phyloP scores from a whole-genome alignment of 306 rosid genomes.

The Castanea sativa region DNA sequence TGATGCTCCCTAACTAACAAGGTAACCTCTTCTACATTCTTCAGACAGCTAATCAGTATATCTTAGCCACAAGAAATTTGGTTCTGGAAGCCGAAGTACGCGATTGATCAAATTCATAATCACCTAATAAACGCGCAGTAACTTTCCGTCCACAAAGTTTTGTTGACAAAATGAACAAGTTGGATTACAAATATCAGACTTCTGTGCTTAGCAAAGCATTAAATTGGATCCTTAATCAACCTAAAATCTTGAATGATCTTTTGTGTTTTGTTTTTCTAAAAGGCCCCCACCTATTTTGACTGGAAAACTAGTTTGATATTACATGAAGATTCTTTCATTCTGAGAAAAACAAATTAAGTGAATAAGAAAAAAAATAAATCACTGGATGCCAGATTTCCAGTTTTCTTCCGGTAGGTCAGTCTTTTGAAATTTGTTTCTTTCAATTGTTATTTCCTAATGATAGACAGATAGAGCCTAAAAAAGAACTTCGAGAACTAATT shows the following conservation, averaged over 20 bases:
- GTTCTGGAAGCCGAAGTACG: neutral
- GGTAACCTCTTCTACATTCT: neutral
- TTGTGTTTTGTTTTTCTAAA: slow-evolving; percentile 16
- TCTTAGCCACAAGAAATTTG: neutral
- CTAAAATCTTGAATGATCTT: slow-evolving; percentile 20
- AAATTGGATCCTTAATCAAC: slow-evolving; percentile 29
- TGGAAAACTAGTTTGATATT: slow-evolving; percentile 16
- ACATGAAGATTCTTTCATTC: slow-evolving; percentile 6
- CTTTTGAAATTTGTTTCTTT: neutral
- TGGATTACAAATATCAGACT: slow-evolving; percentile 18
- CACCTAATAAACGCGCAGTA: neutral
- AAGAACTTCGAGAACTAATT: neutral
- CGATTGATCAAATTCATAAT: neutral
- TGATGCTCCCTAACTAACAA: slow-evolving; percentile 3
- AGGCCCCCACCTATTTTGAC: slow-evolving; percentile 40
- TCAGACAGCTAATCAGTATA: slow-evolving; percentile 8
- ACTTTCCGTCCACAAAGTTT: slow-evolving; percentile 21
- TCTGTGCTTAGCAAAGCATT: slow-evolving; percentile 10
- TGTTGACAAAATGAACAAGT: slow-evolving; percentile 29
- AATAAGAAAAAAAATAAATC: slow-evolving; percentile 9
- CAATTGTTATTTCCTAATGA: slow-evolving; percentile 23
- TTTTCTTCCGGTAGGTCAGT: neutral
- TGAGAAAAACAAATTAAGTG: slow-evolving; percentile 23
- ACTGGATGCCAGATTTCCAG: slow-evolving; percentile 1
- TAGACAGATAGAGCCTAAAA: neutral